phyloP scores from a whole-genome alignment of 208 protist species.

The Crithidia acanthocephali region DNA sequence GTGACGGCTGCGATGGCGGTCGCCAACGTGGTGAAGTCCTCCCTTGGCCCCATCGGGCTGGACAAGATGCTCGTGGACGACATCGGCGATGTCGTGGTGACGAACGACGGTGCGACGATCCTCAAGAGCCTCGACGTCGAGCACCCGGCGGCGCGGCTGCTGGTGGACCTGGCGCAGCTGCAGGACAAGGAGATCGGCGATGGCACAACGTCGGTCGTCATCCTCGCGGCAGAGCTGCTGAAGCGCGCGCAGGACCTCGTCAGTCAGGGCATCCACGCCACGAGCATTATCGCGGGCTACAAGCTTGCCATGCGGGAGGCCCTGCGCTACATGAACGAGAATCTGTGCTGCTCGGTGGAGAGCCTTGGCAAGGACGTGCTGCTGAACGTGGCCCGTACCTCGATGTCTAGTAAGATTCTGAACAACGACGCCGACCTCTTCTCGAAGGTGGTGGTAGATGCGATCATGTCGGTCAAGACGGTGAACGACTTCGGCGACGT shows the following conservation, averaged over 20 bases:
- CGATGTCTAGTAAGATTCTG: constrained; percentile 99
- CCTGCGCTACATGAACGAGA: constrained; percentile 96
- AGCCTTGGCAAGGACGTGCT: constrained; percentile 95
- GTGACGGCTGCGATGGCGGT: constrained; percentile 97
- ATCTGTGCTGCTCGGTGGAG: constrained; percentile 84
- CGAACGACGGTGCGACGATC: constrained; percentile 99
- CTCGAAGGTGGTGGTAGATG: constrained; percentile 96
- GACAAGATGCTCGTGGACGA: constrained; percentile 99
- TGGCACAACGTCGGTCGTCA: constrained; percentile 99
- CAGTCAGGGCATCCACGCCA: constrained; percentile 98
- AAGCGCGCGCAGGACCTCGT: constrained; percentile 98
- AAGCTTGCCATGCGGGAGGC: constrained; percentile 97
- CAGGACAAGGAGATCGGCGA: constrained; percentile 99
- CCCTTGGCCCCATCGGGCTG: constrained; percentile 99
- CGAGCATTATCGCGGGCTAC: constrained; percentile 99
- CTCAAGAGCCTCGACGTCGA: constrained; percentile 94
- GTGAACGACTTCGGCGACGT: constrained; percentile 93
- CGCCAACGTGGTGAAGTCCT: constrained; percentile 99
- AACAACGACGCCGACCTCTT: constrained; percentile 97
- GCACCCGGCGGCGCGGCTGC: constrained; percentile 96
- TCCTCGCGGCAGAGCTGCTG: constrained; percentile 99
- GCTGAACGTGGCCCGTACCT: constrained; percentile 98
- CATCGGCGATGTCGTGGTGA: constrained; percentile 99
- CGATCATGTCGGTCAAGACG: constrained; percentile 91
- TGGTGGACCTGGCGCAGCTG: constrained; percentile 98